phyloP scores from a whole-genome alignment of 2,329 filamentous ascomycete genomes.

The Fusarium longipes region DNA sequence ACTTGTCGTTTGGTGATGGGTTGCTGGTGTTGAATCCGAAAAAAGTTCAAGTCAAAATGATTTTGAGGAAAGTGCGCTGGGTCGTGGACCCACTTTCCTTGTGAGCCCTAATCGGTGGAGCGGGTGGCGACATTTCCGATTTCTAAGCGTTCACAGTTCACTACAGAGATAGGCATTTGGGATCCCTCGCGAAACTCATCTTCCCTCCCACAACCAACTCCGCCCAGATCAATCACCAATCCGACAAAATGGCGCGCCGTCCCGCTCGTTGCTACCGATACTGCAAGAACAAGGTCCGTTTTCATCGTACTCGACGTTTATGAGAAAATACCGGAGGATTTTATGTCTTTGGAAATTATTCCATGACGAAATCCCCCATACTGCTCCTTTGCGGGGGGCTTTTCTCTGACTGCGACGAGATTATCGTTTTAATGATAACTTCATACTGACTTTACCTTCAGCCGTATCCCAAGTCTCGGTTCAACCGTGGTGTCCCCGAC shows the following conservation, averaged over 20 bases:
- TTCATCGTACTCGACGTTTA: constrained; percentile 15
- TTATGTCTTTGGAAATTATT: constrained; percentile 4
- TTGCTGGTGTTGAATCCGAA: constrained; percentile 45
- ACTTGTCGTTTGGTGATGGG: constrained; percentile 50
- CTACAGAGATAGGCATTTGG: constrained; percentile 36
- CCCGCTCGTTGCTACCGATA: constrained; percentile 99
- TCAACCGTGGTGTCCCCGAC: constrained; percentile 98
- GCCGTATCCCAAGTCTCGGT: constrained; percentile 99
- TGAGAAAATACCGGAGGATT: constrained; percentile 28
- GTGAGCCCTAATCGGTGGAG: constrained; percentile 31
- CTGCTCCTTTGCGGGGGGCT: background rate
- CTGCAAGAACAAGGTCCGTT: constrained; percentile 99
- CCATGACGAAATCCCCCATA: constrained; percentile 26
- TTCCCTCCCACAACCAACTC: constrained; percentile 53
- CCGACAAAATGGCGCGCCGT: constrained; percentile 98
- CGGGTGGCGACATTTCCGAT: constrained; percentile 26
- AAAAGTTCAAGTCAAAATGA: constrained; percentile 35
- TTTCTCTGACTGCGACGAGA: constrained; percentile 10
- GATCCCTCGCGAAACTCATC: constrained; percentile 46
- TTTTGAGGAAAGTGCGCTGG: constrained; percentile 39
- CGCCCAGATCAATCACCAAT: constrained; percentile 60
- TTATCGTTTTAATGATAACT: background rate
- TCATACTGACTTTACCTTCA: constrained; percentile 52
- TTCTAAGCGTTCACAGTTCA: constrained; percentile 29
- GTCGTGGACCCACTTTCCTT: background rate